These are phyloP conservation scores for Neonectria hederae DNA, from an alignment of 2,329 filamentous ascomycete species.

Conservation along the genomic window DNA sequence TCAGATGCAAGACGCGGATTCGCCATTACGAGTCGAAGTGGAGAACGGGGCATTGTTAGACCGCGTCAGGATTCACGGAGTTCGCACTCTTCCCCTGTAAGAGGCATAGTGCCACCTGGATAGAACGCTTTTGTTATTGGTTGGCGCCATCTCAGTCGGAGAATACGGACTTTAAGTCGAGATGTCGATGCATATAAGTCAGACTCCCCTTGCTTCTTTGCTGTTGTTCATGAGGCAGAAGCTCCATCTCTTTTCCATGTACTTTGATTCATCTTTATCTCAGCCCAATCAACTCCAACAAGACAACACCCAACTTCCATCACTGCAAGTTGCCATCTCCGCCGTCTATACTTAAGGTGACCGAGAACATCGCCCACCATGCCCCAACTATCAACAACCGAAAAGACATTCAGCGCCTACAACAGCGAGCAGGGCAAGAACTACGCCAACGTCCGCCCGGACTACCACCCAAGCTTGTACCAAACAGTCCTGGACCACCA, in stretches of 20 bases:
- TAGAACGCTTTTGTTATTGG: neutral
- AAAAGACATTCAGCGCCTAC: constrained; percentile 57
- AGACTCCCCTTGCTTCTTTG: neutral
- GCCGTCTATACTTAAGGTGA: neutral
- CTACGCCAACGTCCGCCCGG: constrained; percentile 54
- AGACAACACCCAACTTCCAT: neutral
- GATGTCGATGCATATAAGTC: neutral
- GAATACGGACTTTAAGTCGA: neutral
- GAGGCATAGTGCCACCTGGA: neutral
- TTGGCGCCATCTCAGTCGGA: neutral
- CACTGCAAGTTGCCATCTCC: neutral
- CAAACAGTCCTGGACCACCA: constrained; percentile 58
- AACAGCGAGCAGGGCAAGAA: constrained; percentile 50
- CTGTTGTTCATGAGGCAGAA: neutral
- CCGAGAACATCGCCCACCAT: neutral
- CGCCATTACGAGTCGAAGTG: neutral
- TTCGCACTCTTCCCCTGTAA: constrained; percentile 7
- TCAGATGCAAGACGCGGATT: neutral
- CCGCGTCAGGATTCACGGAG: neutral
- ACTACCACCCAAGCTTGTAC: constrained; percentile 59
- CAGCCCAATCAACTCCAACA: no score
- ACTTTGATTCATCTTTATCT: neutral
- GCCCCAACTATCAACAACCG: neutral
- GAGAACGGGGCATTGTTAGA: neutral
- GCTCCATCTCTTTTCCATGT: neutral